Base-by-base conservation (phyloP, 768 basidiomycete genomes). In the Naganishia antarctica region DNA sequence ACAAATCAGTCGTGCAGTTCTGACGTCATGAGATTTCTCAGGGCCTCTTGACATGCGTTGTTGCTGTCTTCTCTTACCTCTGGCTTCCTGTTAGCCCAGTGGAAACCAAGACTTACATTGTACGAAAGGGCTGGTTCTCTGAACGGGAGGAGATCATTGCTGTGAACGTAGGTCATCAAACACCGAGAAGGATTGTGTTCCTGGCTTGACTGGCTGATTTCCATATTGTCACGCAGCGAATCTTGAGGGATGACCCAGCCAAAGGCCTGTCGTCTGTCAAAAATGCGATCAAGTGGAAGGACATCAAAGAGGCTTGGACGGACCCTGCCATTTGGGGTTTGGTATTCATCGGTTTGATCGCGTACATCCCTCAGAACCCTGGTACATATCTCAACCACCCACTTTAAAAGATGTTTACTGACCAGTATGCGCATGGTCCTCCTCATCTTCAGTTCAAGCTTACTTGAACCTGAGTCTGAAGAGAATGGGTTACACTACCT, bases 391-490 rank as follows among this genome's bases (percentile, higher is more conserved):
- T 21, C 16, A 7, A n/a, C n/a, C n/a, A n/a, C n/a, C n/a, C n/a
- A n/a, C n/a, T n/a, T n/a, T n/a, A n/a, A n/a, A n/a, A n/a, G n/a
- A n/a, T n/a, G n/a, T n/a, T n/a, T n/a, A n/a, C n/a, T n/a, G n/a
- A n/a, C n/a, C n/a, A n/a, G n/a, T n/a, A n/a, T n/a, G n/a, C n/a
- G n/a, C n/a, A n/a, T n/a, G n/a, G n/a, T n/a, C n/a, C 34, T 37
- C 8, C 34, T 15, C 8, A 37, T 37, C 34, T 0, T 83, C 85
- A 7, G 85, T 86, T 23, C 82, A 84, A 53, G 81, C 80, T 5
- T 87, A 87, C 70, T 81, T 87, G 46, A 87, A 86, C 0, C 80
- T 87, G 0, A 83, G 83, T 21, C 80, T 87, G 13, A 82, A 83
- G 18, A 80, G 40, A 61, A 80, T 87, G 61, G 85, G 86, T 16